Percentiles rank a stretch among this genome's conserved stretches.
phyloP scores from a whole-genome alignment of 352 stramenopile species.

The Thraustotheca clavata region DNA sequence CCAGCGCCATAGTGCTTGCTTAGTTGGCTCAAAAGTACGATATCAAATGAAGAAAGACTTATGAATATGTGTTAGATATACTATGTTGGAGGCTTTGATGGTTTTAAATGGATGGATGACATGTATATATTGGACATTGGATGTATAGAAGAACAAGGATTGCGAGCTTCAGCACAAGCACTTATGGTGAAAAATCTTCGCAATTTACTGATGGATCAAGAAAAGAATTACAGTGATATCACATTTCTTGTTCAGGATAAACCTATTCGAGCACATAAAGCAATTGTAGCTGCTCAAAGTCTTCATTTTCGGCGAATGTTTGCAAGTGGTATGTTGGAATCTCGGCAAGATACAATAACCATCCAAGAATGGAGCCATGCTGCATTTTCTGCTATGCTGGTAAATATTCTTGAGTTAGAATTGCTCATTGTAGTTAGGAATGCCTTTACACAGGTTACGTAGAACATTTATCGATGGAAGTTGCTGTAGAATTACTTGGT shows the following conservation, averaged over 20 bases:
- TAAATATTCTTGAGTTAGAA: not conserved
- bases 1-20: slow-evolving; percentile 21
- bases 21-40: slow-evolving; percentile 14
- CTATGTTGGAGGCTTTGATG: slow-evolving; percentile 23
- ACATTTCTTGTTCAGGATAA: slow-evolving; percentile 20
- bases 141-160: slow-evolving; percentile 19
- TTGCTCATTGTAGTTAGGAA: slow-evolving; percentile 4
- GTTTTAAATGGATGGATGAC: slow-evolving; percentile 24
- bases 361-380: slow-evolving; percentile 13
- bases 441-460: slow-evolving; percentile 22
- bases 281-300: slow-evolving; percentile 19
- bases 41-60: not conserved
- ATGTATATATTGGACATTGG: slow-evolving; percentile 22
- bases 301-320: slow-evolving; percentile 20
- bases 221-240: slow-evolving; percentile 19
- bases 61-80: slow-evolving; percentile 6
- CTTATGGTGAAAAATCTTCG: slow-evolving; percentile 8
- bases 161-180: not conserved
- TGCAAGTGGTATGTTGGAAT: slow-evolving; percentile 18
- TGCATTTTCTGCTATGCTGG: slow-evolving; percentile 20
- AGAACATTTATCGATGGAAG: slow-evolving; percentile 4
- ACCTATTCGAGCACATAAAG: slow-evolving; percentile 21
- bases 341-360: not conserved
- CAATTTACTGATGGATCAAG: slow-evolving; percentile 13
- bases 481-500: slow-evolving; percentile 12